Base-by-base conservation (phyloP, 2,329 filamentous ascomycete genomes). In the Colletotrichum viniferum region DNA sequence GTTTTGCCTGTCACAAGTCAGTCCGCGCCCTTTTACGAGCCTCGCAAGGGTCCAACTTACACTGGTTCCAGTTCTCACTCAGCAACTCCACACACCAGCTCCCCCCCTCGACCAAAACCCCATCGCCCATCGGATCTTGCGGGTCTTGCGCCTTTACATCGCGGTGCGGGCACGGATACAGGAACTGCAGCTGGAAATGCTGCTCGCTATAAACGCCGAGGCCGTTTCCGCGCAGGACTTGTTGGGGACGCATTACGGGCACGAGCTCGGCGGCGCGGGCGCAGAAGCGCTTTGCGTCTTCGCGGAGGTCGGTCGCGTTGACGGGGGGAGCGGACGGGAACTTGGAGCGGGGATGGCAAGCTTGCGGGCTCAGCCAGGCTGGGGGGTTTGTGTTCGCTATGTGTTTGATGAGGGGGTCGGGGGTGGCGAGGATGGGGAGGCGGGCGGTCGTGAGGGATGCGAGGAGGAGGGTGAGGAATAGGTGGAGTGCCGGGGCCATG, bases 241-340 rank as follows among this genome's bases (percentile, higher is more conserved):
- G 30, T 5, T 55, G 5, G 30, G 48, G 65, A 21, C 32, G 32
- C 52, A 68, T 68, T 4, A 6, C 4, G 8, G 65, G 65, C 9
- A 60, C 14, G n/a, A 28, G 14, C 10, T 14, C 30, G 16, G 38
- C 65, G 14, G 21, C 30, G 48, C 48, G 16, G 13, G 21, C 8
- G 65, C 65, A 68, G 30, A 68, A 68, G 7, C 48, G n/a, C 21
- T 7, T 12, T 13, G 65, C 65, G 65, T 68, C 65, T 14, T n/a
- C 32, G 52, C 18, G 24, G 52, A 60, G 16, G 48, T 68, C 65
- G 5, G 30, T 28, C 6, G 21, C 52, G 52, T 68, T 38, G 65
- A 60, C 52, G 52, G 21, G 9, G 21, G 3, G 32, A 21, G 48
- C 5, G 10, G n/a, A 24, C 0, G 8, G 10, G 32, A 10, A 34